phyloP scores from a whole-genome alignment of 164 flowering plant genomes.

The Aristolochia contorta region DNA sequence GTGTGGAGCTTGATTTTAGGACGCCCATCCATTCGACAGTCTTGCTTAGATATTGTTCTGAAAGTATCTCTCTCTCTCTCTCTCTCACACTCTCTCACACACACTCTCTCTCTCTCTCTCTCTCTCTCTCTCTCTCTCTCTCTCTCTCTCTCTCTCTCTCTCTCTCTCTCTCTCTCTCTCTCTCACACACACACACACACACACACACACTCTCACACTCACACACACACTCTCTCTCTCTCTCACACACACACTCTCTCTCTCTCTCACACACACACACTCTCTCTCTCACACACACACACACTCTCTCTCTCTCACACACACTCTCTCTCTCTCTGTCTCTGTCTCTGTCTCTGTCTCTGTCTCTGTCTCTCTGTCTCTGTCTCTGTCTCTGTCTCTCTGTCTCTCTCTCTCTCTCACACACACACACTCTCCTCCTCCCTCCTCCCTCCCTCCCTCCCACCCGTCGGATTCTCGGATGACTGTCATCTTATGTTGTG shows the following conservation, averaged over 20 bases:
- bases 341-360: neutral
- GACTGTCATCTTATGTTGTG: too few relatives aligned
- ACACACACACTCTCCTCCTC: too few relatives aligned
- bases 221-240: neutral
- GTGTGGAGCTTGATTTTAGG: slow-evolving; percentile 92
- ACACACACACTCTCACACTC: neutral
- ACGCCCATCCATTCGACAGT: slow-evolving; percentile 63
- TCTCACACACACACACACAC: too few relatives aligned
- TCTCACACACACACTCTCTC: neutral
- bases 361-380: neutral
- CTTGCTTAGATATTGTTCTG: slow-evolving; percentile 78
- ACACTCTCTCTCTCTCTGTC: neutral
- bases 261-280: neutral
- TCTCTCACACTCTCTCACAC: neutral
- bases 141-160: slow-evolving; percentile 1
- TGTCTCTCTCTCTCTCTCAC: neutral
- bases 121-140: slow-evolving; percentile 1
- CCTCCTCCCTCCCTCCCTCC: too few relatives aligned
- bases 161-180: neutral
- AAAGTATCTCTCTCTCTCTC: slow-evolving; percentile 38
- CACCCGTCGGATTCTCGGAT: too few relatives aligned
- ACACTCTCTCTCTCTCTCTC: neutral
- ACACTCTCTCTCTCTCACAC: neutral
- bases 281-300: too few relatives aligned
- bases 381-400: neutral